Evolutionary conservation across 805 yeast genomes (phyloP), one percentile per base, ranked within the genome.

Genomic region (Lipomyces mesembrius): DNA sequence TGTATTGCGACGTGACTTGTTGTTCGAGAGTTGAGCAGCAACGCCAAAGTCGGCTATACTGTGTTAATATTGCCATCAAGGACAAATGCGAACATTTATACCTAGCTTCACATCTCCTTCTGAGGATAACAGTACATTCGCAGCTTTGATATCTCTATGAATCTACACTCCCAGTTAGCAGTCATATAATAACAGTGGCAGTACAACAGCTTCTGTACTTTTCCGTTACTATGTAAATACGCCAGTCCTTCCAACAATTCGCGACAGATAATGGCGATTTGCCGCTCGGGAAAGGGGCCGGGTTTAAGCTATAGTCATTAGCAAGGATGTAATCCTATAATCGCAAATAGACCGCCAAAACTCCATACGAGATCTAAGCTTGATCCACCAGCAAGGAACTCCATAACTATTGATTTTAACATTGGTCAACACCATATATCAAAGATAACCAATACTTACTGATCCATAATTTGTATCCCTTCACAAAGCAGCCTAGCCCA

Each of bases 61-160:
- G 3, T 2, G 32, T 11, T 14, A 57, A 2, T 4, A 14, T 4
- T 17, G 22, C 12, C 22, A 17, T 37, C 39, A 35, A 20, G 59
- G 27, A 29, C 34, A 29, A n/a, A 56, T 51, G 25, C 9, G 32
- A 39, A 8, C 4, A 32, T n/a, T 25, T 61, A 11, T 60, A 66
- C 69, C 69, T 9, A 94, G 83, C 74, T 94, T 95, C 14, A 92
- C 94, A 9, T 84, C 87, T 2, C 96, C 93, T 12, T 82, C 78
- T 1, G 83, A 83, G 22, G 91, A 87, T 20, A 93, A 76, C 43
- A 94, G 79, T 29, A 94, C 86, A 76, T 94, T 94, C 0, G 97
- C 98, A 1, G 98, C 73, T 76, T 93, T 94, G 62, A 94, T 90
- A 77, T 94, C 98, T 67, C 98, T 80, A 76, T 94, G 99, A 55